Evolutionary conservation across 495 filamentous ascomycete genomes (phyloP), one percentile per base, ranked within the genome.

Genomic region (Staphylotrichum tortipilum): DNA sequence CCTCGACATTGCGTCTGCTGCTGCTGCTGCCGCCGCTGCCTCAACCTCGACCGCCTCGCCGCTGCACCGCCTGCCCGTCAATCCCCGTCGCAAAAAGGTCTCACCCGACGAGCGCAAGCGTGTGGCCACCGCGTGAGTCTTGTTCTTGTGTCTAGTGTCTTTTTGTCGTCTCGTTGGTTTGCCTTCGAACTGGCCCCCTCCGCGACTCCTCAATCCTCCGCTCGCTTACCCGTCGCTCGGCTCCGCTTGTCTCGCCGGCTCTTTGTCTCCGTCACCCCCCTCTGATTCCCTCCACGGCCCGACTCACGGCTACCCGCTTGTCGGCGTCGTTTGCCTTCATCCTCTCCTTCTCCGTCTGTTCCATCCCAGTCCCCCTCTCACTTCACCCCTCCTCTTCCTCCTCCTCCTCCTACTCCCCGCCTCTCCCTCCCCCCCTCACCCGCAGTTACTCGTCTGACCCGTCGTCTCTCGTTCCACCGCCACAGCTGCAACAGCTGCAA

Each of bases 401-500:
- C 33, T 3, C 6, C 24, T 11, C 6, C 4, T 30, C 23, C 9
- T 21, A 14, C 18, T 18, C 9, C 9, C 19, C 18, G n/a, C n/a
- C n/a, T n/a, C n/a, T 28, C 6, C 6, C 34, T 7, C 8, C 12
- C 31, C 31, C 11, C n/a, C 31, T 15, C 5, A 14, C 31, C 10
- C 11, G 11, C 31, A 9, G 7, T 34, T 34, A 11, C 19, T 22
- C 36, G 22, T 21, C 22, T 28, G 10, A 3, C 11, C 6, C 7
- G 22, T 47, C 15, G 24, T 15, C 28, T 17, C 3, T 18, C 37
- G 14, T 37, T 35, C 5, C 31, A 18, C 22, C 3, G 26, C 35
- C 18, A 34, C 49, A 72, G 69, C 17, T 73, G 69, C 59, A 71
- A 73, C 50, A 57, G 54, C 47, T 73, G 69, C 63, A 73, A 73